A percentile compares a stretch with the other conserved stretches of the same genome.
phyloP scores from a whole-genome alignment of 2,329 filamentous ascomycete species.

The Nemania serpens region DNA sequence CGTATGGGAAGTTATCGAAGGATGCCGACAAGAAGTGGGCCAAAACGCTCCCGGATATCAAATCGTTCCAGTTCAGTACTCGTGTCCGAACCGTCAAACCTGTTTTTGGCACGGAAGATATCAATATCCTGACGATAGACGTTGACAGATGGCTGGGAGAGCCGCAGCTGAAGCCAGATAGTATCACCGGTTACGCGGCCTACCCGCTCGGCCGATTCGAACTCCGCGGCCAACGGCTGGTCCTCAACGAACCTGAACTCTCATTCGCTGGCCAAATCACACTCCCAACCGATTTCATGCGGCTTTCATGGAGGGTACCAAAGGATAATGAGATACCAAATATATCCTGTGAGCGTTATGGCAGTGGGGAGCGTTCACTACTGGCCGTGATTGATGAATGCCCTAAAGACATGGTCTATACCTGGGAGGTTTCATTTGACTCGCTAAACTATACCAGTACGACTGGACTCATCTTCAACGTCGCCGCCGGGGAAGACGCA shows the following conservation, averaged over 20 bases:
- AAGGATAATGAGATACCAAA: background rate
- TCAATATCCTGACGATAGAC: background rate
- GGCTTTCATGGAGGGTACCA: background rate
- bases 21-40: background rate
- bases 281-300: background rate
- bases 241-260: background rate
- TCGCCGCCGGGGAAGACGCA: background rate
- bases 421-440: background rate
- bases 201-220: background rate
- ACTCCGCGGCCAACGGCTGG: background rate
- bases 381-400: background rate
- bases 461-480: background rate
- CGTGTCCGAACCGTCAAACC: background rate
- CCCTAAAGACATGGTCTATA: background rate
- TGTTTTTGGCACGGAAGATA: background rate
- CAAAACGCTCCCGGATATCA: background rate
- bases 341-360: background rate
- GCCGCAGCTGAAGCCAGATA: background rate
- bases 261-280: background rate
- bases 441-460: background rate
- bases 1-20: background rate
- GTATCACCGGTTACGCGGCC: background rate
- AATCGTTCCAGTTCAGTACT: background rate
- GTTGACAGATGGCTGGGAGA: background rate
- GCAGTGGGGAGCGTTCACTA: background rate